Percentiles rank a stretch among this genome's conserved stretches.
These are phyloP conservation scores for Globisporangium megalacanthum DNA, from an alignment of 352 stramenopile species.

Conservation along the genomic window DNA sequence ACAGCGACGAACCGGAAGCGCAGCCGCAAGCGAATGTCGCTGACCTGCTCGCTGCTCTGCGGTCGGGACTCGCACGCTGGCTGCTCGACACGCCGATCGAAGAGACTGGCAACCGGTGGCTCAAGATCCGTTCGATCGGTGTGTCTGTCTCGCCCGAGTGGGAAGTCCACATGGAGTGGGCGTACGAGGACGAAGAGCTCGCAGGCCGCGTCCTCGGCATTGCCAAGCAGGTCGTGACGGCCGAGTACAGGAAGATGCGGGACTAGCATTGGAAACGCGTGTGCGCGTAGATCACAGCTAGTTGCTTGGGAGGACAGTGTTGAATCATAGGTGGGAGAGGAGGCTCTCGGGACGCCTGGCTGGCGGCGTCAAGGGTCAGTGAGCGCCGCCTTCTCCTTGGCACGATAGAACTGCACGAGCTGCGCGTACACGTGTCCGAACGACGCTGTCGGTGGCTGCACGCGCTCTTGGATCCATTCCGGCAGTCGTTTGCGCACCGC, in stretches of 20 bases:
- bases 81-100: constrained; percentile 51
- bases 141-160: constrained; percentile 67
- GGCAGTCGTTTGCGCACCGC: constrained; percentile 61
- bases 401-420: constrained; percentile 73
- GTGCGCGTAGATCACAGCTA: no score
- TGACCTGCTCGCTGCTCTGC: constrained; percentile 41
- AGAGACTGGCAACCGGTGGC: constrained; percentile 57
- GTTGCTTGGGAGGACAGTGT: neutral
- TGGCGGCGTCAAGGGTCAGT: constrained; percentile 8
- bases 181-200: constrained; percentile 79
- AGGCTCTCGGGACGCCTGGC: neutral
- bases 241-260: constrained; percentile 50
- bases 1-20: constrained; percentile 64
- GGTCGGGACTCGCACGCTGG: constrained; percentile 51
- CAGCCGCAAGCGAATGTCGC: constrained; percentile 62
- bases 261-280: constrained; percentile 10
- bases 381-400: constrained; percentile 27
- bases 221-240: constrained; percentile 70
- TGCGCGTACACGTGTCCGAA: constrained; percentile 74
- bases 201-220: constrained; percentile 78
- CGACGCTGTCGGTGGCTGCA: constrained; percentile 42
- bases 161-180: constrained; percentile 82
- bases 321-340: no score
- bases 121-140: constrained; percentile 69
- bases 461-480: constrained; percentile 77